These are phyloP conservation scores for Fusarium lateritium DNA, from an alignment of 2,329 filamentous ascomycete genomes.

Conservation along the genomic window DNA sequence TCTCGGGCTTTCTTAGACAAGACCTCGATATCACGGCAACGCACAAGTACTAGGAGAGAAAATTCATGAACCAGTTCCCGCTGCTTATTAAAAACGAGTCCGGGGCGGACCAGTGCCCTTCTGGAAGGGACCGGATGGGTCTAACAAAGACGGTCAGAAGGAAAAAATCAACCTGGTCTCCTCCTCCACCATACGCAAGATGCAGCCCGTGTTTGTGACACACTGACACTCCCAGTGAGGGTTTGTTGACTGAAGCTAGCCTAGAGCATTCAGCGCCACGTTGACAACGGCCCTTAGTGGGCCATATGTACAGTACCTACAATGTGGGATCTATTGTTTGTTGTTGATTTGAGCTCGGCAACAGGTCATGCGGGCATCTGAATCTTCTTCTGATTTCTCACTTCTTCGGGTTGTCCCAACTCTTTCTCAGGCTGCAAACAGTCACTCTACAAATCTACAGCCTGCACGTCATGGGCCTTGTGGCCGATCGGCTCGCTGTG, in stretches of 20 bases:
- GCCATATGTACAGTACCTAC: background rate
- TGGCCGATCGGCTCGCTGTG: slow-evolving; percentile 7
- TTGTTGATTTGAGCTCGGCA: slow-evolving; percentile 23
- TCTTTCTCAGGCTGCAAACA: background rate
- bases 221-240: slow-evolving; percentile 14
- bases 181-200: slow-evolving; percentile 28
- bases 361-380: slow-evolving; percentile 26
- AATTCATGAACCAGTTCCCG: slow-evolving; percentile 20
- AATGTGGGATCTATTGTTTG: slow-evolving; percentile 1
- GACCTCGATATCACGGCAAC: slow-evolving; percentile 17
- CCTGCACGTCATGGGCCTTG: slow-evolving; percentile 36
- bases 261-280: slow-evolving; percentile 33
- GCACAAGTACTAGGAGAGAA: slow-evolving; percentile 9
- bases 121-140: slow-evolving; percentile 15
- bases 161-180: slow-evolving; percentile 15
- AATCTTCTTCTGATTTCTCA: background rate
- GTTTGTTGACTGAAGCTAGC: slow-evolving; percentile 18
- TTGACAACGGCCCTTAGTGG: slow-evolving; percentile 40
- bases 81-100: slow-evolving; percentile 29
- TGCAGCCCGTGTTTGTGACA: slow-evolving; percentile 26
- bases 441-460: slow-evolving; percentile 11
- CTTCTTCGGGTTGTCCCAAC: background rate
- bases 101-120: slow-evolving; percentile 8
- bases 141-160: slow-evolving; percentile 24
- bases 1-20: slow-evolving; percentile 27